Conservation (phyloP, 2,329 filamentous ascomycete species). For the Colletotrichum echinochloae region DNA sequence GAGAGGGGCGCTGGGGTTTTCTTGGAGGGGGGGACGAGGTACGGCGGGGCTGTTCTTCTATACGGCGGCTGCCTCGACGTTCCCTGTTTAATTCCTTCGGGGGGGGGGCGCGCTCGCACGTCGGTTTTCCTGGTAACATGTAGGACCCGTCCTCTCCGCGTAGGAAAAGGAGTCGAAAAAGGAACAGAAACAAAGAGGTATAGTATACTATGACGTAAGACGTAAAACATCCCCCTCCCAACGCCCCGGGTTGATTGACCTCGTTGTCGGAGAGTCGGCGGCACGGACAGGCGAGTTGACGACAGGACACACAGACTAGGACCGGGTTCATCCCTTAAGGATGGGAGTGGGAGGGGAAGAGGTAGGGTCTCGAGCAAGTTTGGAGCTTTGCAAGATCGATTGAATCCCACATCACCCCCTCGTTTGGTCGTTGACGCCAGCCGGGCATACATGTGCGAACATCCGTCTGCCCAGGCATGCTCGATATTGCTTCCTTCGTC, state of each 20-base stretch:
- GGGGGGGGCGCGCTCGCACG: not conserved
- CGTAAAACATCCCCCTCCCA: not conserved
- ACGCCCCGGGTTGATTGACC: not conserved
- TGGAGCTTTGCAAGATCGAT: not conserved
- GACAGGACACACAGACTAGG: not conserved
- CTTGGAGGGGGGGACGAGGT: not conserved
- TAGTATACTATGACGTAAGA: not conserved
- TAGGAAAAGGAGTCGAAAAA: not conserved
- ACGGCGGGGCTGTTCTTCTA: not conserved
- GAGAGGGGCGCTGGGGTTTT: too few relatives aligned
- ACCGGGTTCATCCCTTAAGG: slow-evolving; percentile 13
- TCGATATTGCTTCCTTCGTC: not conserved
- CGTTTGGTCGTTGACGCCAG: not conserved
- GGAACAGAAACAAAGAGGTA: not conserved
- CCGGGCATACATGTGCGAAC: not conserved
- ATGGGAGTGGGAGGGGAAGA: not conserved
- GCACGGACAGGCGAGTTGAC: not conserved
- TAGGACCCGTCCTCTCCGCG: not conserved
- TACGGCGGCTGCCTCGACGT: not conserved
- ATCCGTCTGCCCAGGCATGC: not conserved
- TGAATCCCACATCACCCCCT: not conserved
- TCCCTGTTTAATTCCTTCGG: not conserved
- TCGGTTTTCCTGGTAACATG: not conserved
- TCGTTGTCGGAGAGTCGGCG: slow-evolving; percentile 3
- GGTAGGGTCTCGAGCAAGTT: not conserved